Evolutionary conservation across 1,139 yeast genomes (phyloP), one percentile per base, ranked within the genome.

Genomic region (Sugiyamaella novakii): DNA sequence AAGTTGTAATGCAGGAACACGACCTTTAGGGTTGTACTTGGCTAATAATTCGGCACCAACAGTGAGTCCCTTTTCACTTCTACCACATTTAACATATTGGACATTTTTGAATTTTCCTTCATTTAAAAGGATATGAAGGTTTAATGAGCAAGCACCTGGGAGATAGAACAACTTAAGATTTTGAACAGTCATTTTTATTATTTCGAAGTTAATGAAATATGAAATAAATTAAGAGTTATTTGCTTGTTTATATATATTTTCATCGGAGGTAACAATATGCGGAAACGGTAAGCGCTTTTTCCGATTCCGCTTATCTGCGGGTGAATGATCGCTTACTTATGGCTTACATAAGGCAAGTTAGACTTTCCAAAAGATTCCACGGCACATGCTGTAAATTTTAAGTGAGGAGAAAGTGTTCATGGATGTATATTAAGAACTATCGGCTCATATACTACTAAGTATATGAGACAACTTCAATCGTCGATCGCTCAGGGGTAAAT

Each of bases 71-170:
- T 39, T 28, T 8, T 29, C 36, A 19, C 33, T 12, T 29, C 36
- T n/a, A n/a, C 36, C 28, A 29, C 33, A 30, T 34, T 39, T 39
- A 18, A 29, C 19, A n/a, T 29, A 39, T 18, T 39, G 34, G 12
- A 39, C 35, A 17, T 39, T 39, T 6, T n/a, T 15, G 28, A 39
- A 29, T 17, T 30, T 29, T 6, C 17, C 43, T 15, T 29, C 43
- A 22, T 29, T 25, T 17, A 39, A 15, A 12, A 39, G 17, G 29
- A 39, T 39, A 21, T 29, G 43, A 21, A 19, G 28, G 29, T 29
- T 29, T 27, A 39, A 39, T 27, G 43, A 39, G 27, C 43, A 39
- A 21, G 43, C 36, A n/a, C 43, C 43, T 18, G 43, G 35, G 10
- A 39, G 36, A 27, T 19, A 39, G 28, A 29, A 39, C 21, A 39